Conservation (phyloP, 2,329 filamentous ascomycete species). For the Aspergillus sp. region DNA sequence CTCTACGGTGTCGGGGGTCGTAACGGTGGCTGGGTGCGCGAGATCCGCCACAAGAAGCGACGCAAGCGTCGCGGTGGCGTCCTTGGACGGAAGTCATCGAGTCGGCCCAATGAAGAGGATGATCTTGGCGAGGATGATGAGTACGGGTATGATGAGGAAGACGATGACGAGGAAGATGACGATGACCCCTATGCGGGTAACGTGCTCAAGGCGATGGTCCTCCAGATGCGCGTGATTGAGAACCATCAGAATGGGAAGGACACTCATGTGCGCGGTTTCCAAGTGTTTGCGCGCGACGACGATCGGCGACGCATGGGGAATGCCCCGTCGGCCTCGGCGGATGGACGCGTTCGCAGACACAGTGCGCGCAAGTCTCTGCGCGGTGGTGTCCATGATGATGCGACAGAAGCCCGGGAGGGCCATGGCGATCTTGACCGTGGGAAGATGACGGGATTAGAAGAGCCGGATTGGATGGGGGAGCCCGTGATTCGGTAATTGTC, state of each 20-base stretch:
- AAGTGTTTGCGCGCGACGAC: constrained; percentile 66
- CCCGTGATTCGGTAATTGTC: constrained; percentile 42
- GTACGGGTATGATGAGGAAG: constrained; percentile 24
- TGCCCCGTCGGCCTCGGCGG: constrained; percentile 33
- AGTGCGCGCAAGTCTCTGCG: constrained; percentile 30
- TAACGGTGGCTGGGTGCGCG: constrained; percentile 29
- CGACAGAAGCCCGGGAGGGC: constrained; percentile 16
- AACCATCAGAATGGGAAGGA: constrained; percentile 99
- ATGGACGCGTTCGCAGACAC: constrained; percentile 27
- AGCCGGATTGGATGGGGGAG: constrained; percentile 51
- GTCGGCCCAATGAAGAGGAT: constrained; percentile 14
- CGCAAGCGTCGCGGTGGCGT: constrained; percentile 9
- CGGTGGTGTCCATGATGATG: constrained; percentile 20
- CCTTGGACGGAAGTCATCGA: background rate
- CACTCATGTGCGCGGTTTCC: constrained; percentile 91
- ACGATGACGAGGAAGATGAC: constrained; percentile 21
- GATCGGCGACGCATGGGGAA: constrained; percentile 28
- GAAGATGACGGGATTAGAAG: constrained; percentile 34
- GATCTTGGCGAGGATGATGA: constrained; percentile 26
- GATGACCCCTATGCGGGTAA: constrained; percentile 57
- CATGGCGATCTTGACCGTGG: constrained; percentile 25
- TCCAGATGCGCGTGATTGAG: constrained; percentile 87
- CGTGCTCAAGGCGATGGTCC: constrained; percentile 80
- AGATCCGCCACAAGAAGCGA: constrained; percentile 1
- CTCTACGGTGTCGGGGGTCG: constrained; percentile 59